Evolutionary conservation across 768 basidiomycete species (phyloP).

Genomic region (Hebeloma cylindrosporum): DNA sequence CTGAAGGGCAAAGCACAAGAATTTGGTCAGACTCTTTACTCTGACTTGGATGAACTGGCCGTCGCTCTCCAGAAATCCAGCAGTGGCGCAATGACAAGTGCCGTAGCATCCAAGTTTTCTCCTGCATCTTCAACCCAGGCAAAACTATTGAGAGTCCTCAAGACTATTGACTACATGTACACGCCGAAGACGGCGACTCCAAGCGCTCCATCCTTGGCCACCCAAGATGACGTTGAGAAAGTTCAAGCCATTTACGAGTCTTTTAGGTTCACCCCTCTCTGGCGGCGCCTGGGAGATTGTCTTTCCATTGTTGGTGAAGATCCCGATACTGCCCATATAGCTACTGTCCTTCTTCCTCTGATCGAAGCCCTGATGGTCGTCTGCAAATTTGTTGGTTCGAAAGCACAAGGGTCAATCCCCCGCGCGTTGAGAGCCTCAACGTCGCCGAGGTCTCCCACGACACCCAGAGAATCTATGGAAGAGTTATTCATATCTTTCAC

Average conservation of each 20-base stretch:
- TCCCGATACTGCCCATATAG: constrained; percentile 80
- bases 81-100: constrained; percentile 57
- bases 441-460: constrained; percentile 68
- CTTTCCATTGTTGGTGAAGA: constrained; percentile 80
- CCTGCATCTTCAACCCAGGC: constrained; percentile 93
- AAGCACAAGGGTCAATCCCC: constrained; percentile 44
- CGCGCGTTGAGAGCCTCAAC: constrained; percentile 62
- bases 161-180: constrained; percentile 98
- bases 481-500: constrained; percentile 94
- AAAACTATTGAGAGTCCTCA: constrained; percentile 92
- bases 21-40: constrained; percentile 72
- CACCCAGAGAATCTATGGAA: constrained; percentile 76
- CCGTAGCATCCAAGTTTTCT: constrained; percentile 87
- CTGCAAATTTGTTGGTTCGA: constrained; percentile 88
- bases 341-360: constrained; percentile 88
- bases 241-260: constrained; percentile 88
- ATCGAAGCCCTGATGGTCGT: constrained; percentile 99
- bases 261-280: constrained; percentile 87
- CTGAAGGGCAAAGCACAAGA: constrained; percentile 84
- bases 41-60: constrained; percentile 78
- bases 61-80: constrained; percentile 56
- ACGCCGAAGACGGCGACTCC: constrained; percentile 52
- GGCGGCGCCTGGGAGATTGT: constrained; percentile 89
- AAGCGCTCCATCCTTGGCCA: constrained; percentile 23
- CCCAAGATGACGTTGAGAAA: constrained; percentile 67